phyloP scores from a whole-genome alignment of 352 stramenopile genomes.

The Globisporangium nagaii region DNA sequence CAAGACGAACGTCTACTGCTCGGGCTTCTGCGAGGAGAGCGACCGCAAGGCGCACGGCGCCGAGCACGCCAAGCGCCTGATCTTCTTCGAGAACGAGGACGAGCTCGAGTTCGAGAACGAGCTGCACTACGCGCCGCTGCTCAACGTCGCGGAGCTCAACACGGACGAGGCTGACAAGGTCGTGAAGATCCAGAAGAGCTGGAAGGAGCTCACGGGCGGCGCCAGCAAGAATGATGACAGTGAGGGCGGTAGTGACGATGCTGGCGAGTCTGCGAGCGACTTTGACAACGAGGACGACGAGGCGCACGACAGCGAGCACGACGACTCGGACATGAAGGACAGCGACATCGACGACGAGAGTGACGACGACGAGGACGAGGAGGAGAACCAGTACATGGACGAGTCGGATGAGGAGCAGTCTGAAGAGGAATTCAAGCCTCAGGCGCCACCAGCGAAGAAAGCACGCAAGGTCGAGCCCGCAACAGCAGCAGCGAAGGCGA shows the following conservation, averaged over 20 bases:
- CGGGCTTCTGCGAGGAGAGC: slow-evolving; percentile 30
- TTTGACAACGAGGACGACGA: slow-evolving; percentile 10
- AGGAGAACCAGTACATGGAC: slow-evolving; percentile 16
- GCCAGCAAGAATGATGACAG: not conserved
- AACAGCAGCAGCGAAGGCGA: slow-evolving; percentile 1
- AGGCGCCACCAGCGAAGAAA: slow-evolving; percentile 1
- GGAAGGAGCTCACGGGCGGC: slow-evolving; percentile 25
- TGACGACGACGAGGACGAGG: slow-evolving; percentile 19
- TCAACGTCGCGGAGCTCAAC: slow-evolving; percentile 26
- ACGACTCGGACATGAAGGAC: slow-evolving; percentile 9
- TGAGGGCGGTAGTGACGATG: not conserved
- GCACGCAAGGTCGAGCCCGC: not conserved
- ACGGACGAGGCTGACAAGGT: slow-evolving; percentile 20
- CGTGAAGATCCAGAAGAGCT: slow-evolving; percentile 32
- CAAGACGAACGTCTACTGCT: slow-evolving; percentile 82
- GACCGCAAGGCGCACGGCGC: slow-evolving; percentile 39
- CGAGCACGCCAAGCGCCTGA: slow-evolving; percentile 60
- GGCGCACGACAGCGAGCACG: slow-evolving; percentile 12
- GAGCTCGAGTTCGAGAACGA: slow-evolving; percentile 61
- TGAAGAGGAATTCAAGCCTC: slow-evolving; percentile 1
- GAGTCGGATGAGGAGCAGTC: not conserved
- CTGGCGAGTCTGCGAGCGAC: not conserved
- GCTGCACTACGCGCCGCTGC: slow-evolving; percentile 48
- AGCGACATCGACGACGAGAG: slow-evolving; percentile 13
- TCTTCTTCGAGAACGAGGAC: slow-evolving; percentile 58